These are phyloP conservation scores for Oryza australiensis DNA, from an alignment of 176 grass and related monocot species.

Conservation along the genomic window DNA sequence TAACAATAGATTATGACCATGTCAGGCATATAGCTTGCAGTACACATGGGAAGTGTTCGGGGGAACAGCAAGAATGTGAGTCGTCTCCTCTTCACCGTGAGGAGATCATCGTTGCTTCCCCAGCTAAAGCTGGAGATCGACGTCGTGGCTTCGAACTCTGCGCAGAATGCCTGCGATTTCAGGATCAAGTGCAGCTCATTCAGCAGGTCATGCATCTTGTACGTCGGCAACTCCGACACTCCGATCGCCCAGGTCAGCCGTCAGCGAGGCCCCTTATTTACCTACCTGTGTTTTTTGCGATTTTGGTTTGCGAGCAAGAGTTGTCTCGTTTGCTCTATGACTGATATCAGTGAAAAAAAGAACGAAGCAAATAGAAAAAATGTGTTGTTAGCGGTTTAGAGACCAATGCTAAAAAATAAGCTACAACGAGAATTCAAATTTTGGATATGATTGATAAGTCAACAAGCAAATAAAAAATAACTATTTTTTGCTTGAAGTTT, in stretches of 20 bases:
- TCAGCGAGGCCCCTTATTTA: too few relatives aligned
- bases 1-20: neutral
- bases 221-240: constrained; percentile 34
- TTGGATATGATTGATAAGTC: too few relatives aligned
- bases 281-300: too few relatives aligned
- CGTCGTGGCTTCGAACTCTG: constrained; percentile 35
- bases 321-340: too few relatives aligned
- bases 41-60: constrained; percentile 55
- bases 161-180: constrained; percentile 44
- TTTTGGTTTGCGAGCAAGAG: too few relatives aligned
- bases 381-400: too few relatives aligned
- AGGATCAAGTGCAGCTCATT: constrained; percentile 62
- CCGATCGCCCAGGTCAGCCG: constrained; percentile 42
- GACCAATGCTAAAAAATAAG: too few relatives aligned
- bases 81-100: constrained; percentile 51
- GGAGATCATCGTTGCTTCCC: constrained; percentile 45
- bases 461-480: too few relatives aligned
- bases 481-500: too few relatives aligned
- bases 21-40: constrained; percentile 36
- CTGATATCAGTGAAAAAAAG: too few relatives aligned
- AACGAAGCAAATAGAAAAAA: too few relatives aligned
- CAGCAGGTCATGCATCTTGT: constrained; percentile 40
- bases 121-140: constrained; percentile 41
- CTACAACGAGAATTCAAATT: too few relatives aligned
- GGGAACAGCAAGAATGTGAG: constrained; percentile 43